Conservation (phyloP, 257 asterid species). For the Plectranthus barbatus region DNA sequence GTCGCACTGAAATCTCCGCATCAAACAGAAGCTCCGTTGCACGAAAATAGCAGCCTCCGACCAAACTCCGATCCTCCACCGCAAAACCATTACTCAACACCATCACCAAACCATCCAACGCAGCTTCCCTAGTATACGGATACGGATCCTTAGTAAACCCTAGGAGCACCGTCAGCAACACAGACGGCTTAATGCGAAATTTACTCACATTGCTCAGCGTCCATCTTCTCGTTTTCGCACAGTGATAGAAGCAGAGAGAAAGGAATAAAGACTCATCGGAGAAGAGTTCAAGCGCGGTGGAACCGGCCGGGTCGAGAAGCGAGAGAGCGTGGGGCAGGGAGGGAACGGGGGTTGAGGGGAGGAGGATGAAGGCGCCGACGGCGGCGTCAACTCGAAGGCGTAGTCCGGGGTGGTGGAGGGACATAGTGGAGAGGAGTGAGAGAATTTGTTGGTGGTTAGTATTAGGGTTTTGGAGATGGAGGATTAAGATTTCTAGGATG, state of each 20-base stretch:
- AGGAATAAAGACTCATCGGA: constrained; percentile 50
- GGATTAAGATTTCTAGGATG: constrained; percentile 34
- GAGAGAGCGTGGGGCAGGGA: constrained; percentile 47
- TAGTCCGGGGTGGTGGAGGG: constrained; percentile 34
- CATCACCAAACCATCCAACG: constrained; percentile 58
- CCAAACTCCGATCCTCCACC: constrained; percentile 53
- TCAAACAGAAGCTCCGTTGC: constrained; percentile 76
- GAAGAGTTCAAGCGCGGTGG: constrained; percentile 15
- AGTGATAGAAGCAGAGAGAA: constrained; percentile 45
- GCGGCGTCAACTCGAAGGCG: constrained; percentile 28
- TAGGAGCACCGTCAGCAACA: constrained; percentile 56
- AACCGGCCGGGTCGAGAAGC: constrained; percentile 29
- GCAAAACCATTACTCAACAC: constrained; percentile 24
- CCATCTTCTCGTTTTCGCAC: constrained; percentile 50
- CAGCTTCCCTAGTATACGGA: constrained; percentile 60
- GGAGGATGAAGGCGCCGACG: constrained; percentile 29
- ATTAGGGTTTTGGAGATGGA: constrained; percentile 31
- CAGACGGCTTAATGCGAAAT: constrained; percentile 56
- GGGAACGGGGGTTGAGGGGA: constrained; percentile 31
- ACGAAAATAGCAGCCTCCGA: constrained; percentile 63
- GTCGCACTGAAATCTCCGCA: constrained; percentile 53
- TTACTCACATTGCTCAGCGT: constrained; percentile 41
- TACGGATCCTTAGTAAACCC: constrained; percentile 88
- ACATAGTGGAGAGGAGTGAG: constrained; percentile 43
- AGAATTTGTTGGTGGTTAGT: constrained; percentile 30